A percentile compares a stretch with the other conserved stretches of the same genome.
Evolutionary conservation across 192 early-diverging fungal species (phyloP).

Genomic region (Entomortierella parvispora): DNA sequence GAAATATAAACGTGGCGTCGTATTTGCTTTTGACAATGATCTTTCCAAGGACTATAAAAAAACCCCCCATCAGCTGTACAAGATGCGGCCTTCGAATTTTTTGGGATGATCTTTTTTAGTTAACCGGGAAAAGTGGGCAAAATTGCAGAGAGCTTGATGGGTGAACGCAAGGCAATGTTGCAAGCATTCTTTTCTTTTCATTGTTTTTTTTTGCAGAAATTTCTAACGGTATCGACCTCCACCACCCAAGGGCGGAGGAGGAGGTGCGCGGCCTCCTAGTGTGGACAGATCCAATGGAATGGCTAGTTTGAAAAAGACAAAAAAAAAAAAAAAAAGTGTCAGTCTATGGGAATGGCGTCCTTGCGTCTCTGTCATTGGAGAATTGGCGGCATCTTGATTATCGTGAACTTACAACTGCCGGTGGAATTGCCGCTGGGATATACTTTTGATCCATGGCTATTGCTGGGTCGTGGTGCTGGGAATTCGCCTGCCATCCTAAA

Average conservation of each 20-base stretch:
- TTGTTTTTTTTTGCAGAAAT: too few species aligned
- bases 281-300: conserved; percentile 48
- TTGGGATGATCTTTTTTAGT: too few species aligned
- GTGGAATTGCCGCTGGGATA: conserved; percentile 54
- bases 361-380: too few species aligned
- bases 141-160: too few species aligned
- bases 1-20: conserved; percentile 1
- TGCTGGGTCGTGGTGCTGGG: conserved; percentile 41
- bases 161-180: too few species aligned
- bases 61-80: too few species aligned
- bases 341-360: too few species aligned
- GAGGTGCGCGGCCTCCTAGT: conserved; percentile 27
- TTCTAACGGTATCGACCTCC: conserved; percentile 26
- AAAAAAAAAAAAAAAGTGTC: neutral
- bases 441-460: conserved; percentile 20
- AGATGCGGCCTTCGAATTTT: too few species aligned
- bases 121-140: too few species aligned
- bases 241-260: conserved; percentile 34
- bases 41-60: too few species aligned
- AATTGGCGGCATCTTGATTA: too few species aligned
- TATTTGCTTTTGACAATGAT: neutral
- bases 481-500: conserved; percentile 49
- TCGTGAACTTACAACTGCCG: conserved; percentile 41
- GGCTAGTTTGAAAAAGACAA: conserved; percentile 11
- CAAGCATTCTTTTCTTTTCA: too few species aligned